Conservation (phyloP, 345 rosid species). For the Euphorbia pulcherrima region DNA sequence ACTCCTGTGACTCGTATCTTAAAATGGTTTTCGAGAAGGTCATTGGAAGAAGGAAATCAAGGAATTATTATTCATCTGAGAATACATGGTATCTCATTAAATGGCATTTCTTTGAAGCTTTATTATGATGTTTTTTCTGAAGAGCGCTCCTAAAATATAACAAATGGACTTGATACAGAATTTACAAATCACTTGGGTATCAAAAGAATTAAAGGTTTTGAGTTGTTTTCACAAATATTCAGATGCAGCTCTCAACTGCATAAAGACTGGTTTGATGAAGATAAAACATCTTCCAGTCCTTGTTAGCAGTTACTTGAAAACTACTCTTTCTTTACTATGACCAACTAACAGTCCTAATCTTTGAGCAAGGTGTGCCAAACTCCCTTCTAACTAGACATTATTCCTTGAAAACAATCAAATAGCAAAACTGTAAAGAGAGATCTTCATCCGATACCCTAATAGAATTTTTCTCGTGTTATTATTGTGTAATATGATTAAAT, state of each 20-base stretch:
- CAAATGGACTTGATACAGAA: not conserved
- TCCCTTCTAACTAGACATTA: not conserved
- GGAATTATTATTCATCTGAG: not conserved
- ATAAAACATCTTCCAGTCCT: not conserved
- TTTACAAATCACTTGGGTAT: not conserved
- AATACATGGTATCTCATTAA: not conserved
- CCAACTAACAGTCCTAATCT: not conserved
- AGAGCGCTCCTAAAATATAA: constrained; percentile 3
- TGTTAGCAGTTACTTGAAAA: not conserved
- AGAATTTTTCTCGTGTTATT: not conserved
- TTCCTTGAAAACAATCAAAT: too few relatives aligned
- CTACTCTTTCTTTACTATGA: not conserved
- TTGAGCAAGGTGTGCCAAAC: not conserved
- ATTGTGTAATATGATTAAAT: too few relatives aligned
- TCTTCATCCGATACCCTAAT: not conserved
- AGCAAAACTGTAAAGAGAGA: too few relatives aligned
- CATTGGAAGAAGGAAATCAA: not conserved
- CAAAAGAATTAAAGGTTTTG: not conserved
- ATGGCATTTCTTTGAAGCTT: too few relatives aligned
- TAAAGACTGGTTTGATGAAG: not conserved
- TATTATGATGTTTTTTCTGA: not conserved
- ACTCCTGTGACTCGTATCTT: too few relatives aligned
- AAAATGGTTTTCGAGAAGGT: not conserved
- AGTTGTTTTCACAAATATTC: not conserved
- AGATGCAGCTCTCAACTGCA: not conserved